phyloP scores from a whole-genome alignment of 495 filamentous ascomycete species.

The Penicillium chermesinum region DNA sequence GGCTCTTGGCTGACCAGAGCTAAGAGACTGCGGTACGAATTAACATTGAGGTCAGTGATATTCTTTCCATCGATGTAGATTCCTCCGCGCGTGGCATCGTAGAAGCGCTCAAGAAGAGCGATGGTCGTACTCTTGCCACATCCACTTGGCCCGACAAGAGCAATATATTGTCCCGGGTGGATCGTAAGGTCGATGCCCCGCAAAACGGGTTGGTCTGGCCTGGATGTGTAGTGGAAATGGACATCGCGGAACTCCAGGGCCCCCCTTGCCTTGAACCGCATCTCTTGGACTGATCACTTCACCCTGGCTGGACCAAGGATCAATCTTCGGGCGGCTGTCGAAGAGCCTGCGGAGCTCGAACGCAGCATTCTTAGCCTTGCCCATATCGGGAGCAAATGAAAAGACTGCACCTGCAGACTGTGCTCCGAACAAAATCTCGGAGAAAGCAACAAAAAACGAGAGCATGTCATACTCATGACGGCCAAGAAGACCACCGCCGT shows the following conservation, averaged over 20 bases:
- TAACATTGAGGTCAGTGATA: slow-evolving; percentile 29
- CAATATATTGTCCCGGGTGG: slow-evolving; percentile 66
- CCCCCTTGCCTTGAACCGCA: slow-evolving; percentile 37
- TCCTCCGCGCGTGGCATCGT: slow-evolving; percentile 41
- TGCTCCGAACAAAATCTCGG: slow-evolving; percentile 67
- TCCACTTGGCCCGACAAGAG: slow-evolving; percentile 63
- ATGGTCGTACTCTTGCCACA: slow-evolving; percentile 70
- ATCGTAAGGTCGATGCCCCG: slow-evolving; percentile 62
- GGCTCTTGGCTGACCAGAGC: slow-evolving; percentile 49
- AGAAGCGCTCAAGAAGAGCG: slow-evolving; percentile 60
- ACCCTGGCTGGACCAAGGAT: slow-evolving; percentile 57
- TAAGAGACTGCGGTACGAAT: slow-evolving; percentile 39
- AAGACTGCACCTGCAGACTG: slow-evolving; percentile 78
- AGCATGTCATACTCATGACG: slow-evolving; percentile 61
- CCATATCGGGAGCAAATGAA: slow-evolving; percentile 76
- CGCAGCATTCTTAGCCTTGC: slow-evolving; percentile 73
- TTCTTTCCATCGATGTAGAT: slow-evolving; percentile 34
- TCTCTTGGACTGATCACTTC: slow-evolving; percentile 52
- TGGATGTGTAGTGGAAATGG: slow-evolving; percentile 71
- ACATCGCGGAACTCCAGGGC: slow-evolving; percentile 67
- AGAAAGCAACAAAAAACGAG: slow-evolving; percentile 78
- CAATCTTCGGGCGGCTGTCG: slow-evolving; percentile 63
- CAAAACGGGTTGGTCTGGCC: slow-evolving; percentile 68
- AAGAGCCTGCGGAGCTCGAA: slow-evolving; percentile 66
- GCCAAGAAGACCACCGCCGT: slow-evolving; percentile 70